Percentiles rank a stretch among this genome's conserved stretches.
Conservation (phyloP, 179 eudicot species). For the Beta corolliflora region DNA sequence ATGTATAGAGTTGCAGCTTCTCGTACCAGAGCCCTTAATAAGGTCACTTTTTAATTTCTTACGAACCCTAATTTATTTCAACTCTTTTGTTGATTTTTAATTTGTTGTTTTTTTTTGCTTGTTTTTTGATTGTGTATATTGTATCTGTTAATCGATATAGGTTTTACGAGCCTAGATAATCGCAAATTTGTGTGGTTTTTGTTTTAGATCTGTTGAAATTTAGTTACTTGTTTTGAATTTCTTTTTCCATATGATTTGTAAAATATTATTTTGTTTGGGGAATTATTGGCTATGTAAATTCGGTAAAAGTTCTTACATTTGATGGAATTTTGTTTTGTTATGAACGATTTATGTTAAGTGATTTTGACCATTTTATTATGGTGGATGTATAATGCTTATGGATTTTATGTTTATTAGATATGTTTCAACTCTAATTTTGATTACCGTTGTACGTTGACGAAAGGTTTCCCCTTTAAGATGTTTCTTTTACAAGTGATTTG, state of each 20-base stretch:
- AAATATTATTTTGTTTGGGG: not conserved
- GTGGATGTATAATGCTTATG: not conserved
- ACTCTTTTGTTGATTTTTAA: too few species aligned
- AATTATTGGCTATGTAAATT: too few species aligned
- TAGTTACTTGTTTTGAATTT: too few species aligned
- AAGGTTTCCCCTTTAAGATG: not conserved
- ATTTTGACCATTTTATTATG: too few species aligned
- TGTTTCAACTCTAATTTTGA: not conserved
- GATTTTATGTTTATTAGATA: not conserved
- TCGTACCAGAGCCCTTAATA: slow-evolving; percentile 46
- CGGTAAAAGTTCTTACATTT: not conserved
- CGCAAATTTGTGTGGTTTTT: not conserved
- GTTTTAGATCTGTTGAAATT: not conserved
- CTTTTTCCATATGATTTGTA: too few species aligned
- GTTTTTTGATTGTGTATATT: not conserved
- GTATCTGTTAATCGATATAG: not conserved
- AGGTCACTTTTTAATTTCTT: slow-evolving; percentile 38
- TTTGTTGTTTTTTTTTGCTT: too few species aligned
- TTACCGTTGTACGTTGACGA: not conserved
- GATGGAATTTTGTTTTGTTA: not conserved
- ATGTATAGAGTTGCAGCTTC: slow-evolving; percentile 64
- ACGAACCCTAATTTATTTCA: slow-evolving; percentile 24
- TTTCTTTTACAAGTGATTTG: not conserved
- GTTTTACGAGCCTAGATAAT: not conserved
- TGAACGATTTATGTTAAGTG: too few species aligned